A percentile compares a stretch with the other conserved stretches of the same genome.
These are phyloP conservation scores for Trichoderma sp. DNA, from an alignment of 2,329 filamentous ascomycete genomes.

Conservation along the genomic window DNA sequence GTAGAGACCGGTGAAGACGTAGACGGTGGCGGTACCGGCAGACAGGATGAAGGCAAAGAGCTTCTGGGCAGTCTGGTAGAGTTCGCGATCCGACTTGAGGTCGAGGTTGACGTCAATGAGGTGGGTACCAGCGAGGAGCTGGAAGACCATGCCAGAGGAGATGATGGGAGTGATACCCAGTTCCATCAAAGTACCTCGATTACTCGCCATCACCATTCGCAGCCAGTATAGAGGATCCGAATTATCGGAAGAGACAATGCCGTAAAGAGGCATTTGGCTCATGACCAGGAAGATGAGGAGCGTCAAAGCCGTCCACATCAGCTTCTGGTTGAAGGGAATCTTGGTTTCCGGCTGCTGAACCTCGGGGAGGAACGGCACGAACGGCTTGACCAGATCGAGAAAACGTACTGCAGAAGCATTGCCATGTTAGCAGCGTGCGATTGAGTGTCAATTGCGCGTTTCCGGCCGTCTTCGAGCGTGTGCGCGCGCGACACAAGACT, in stretches of 20 bases:
- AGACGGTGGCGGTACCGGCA: slow-evolving; percentile 95
- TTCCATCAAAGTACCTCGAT: slow-evolving; percentile 94
- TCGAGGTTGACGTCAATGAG: slow-evolving; percentile 99
- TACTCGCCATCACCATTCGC: slow-evolving; percentile 99
- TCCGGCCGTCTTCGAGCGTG: slow-evolving; percentile 1
- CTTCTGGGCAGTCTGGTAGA: slow-evolving; percentile 99
- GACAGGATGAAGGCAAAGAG: slow-evolving; percentile 96
- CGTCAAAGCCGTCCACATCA: slow-evolving; percentile 93
- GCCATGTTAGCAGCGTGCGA: slow-evolving; percentile 29
- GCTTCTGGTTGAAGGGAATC: slow-evolving; percentile 97
- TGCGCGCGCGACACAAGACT: slow-evolving; percentile 23
- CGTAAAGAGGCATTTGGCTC: slow-evolving; percentile 99
- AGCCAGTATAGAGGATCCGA: slow-evolving; percentile 99
- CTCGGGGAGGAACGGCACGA: slow-evolving; percentile 98
- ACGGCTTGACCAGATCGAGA: slow-evolving; percentile 99
- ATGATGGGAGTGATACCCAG: slow-evolving; percentile 98
- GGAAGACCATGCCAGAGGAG: slow-evolving; percentile 99
- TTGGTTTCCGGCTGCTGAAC: slow-evolving; percentile 98
- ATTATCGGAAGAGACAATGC: slow-evolving; percentile 97
- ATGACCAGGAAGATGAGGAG: slow-evolving; percentile 99
- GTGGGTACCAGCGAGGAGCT: slow-evolving; percentile 98
- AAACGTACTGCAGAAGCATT: slow-evolving; percentile 72
- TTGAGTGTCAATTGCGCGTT: slow-evolving; percentile 30
- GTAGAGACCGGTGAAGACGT: slow-evolving; percentile 97
- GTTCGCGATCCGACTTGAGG: slow-evolving; percentile 98